A percentile compares a stretch with the other conserved stretches of the same genome.
phyloP scores from a whole-genome alignment of 192 early-diverging fungal species.

The Gamsiella multidivaricata region DNA sequence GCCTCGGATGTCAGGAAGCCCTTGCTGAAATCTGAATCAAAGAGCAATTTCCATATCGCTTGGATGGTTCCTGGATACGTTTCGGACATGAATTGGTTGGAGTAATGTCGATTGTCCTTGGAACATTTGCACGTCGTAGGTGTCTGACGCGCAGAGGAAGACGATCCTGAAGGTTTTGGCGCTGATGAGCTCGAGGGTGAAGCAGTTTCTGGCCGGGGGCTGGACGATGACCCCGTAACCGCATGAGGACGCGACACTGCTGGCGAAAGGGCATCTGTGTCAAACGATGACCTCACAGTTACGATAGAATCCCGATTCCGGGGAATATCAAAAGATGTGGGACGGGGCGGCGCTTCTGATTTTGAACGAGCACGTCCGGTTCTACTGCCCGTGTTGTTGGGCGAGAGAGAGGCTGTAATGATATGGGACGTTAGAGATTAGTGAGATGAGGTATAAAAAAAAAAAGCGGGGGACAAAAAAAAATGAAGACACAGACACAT shows the following conservation, averaged over 20 bases:
- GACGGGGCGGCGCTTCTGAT: conserved; percentile 46
- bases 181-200: not conserved
- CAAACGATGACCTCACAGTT: conserved; percentile 26
- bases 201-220: not conserved
- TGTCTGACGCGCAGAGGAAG: not conserved
- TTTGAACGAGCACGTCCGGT: conserved; percentile 39
- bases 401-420: conserved; percentile 20
- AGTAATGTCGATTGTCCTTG: conserved; percentile 46
- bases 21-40: conserved; percentile 44
- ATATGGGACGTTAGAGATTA: not conserved
- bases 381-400: conserved; percentile 11
- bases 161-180: not conserved
- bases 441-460: not conserved
- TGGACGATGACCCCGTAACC: conserved; percentile 5
- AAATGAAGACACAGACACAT: too few species aligned
- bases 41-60: conserved; percentile 52
- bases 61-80: conserved; percentile 49
- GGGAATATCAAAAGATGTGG: conserved; percentile 32
- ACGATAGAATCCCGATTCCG: not conserved
- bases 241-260: conserved; percentile 1
- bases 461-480: too few species aligned
- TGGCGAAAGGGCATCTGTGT: conserved; percentile 14
- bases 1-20: conserved; percentile 35
- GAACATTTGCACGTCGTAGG: conserved; percentile 47
- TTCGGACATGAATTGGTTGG: conserved; percentile 25